These are phyloP conservation scores for Cardamine chenopodiifolia DNA, from an alignment of 345 rosid genomes.

Conservation along the genomic window DNA sequence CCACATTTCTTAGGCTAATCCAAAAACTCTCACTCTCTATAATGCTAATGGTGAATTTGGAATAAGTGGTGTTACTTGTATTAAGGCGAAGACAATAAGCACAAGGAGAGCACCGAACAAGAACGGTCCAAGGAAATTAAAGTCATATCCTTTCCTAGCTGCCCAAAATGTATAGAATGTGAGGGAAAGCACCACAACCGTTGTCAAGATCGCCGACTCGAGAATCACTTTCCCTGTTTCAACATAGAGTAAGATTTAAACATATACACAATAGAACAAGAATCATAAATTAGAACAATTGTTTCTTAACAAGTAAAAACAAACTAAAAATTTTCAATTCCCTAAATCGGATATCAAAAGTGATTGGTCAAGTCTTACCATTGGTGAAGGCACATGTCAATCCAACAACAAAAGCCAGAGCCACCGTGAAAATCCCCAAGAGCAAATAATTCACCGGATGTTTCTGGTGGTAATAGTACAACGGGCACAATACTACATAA, in stretches of 20 bases:
- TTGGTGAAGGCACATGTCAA: slow-evolving; percentile 75
- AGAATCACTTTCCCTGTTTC: slow-evolving; percentile 74
- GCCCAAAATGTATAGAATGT: slow-evolving; percentile 91
- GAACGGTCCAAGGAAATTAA: slow-evolving; percentile 80
- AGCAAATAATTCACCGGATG: slow-evolving; percentile 84
- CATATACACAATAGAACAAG: background rate
- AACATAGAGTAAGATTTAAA: background rate
- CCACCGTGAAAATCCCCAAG: slow-evolving; percentile 64
- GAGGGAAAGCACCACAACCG: slow-evolving; percentile 65
- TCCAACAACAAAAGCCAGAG: slow-evolving; percentile 70
- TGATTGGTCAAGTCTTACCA: slow-evolving; percentile 41
- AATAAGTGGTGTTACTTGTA: slow-evolving; percentile 18
- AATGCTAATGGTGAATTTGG: background rate
- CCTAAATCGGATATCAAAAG: background rate
- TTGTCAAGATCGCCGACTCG: slow-evolving; percentile 72
- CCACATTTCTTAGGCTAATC: background rate
- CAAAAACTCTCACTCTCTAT: background rate
- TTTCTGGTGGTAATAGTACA: slow-evolving; percentile 73
- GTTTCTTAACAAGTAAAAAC: too few relatives aligned
- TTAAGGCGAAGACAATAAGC: slow-evolving; percentile 26
- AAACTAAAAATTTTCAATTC: background rate
- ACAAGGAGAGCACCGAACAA: slow-evolving; percentile 58
- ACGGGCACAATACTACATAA: slow-evolving; percentile 69
- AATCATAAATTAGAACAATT: too few relatives aligned
- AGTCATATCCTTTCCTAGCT: slow-evolving; percentile 73